Evolutionary conservation across 192 early-diverging fungal species (phyloP), one percentile per base, ranked within the genome.

Genomic region (Entomortierella beljakovae): DNA sequence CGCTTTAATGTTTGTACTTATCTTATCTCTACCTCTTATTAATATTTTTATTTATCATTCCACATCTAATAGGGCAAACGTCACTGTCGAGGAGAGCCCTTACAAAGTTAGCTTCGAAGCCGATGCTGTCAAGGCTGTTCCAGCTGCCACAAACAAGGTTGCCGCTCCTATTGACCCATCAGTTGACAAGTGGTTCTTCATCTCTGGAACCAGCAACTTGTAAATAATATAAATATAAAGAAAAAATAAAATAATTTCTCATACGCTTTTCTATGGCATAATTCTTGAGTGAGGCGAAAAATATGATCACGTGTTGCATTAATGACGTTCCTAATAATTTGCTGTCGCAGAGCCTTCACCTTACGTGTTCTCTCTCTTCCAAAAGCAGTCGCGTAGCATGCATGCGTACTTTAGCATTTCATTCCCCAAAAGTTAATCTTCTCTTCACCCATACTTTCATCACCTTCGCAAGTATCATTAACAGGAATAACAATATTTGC

Each of bases 171-270:
- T 96, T 81, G 93, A 95, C 67, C 84, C 92, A 32, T 94, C 94
- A 52, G 89, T 99, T 73, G 94, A 96, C 91, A 99, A 99, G 92
- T 99, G 97, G 97, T 99, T 97, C 91, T 99, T 94, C 88, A 93
- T 99, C 71, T 93, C 92, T 33, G 96, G 92, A 42, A 89, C 87
- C 33, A 87, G 89, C 48, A 90, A 83, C 77, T 70, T 83, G 69
- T 83, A 83, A 83, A 79, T 64, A 64, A 52, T 38, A 37, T 52
- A n/a, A 48, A 6, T 22, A 15, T 50, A 34, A 29, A 37, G 35
- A 62, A 56, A 34, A 48, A 22, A 55, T 25, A 23, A 28, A 57
- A 26, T 9, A 34, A n/a, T 26, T 20, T 26, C 25, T n/a, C 28
- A 32, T 20, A 61, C 31, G 2, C 28, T 48, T 35, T 22, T 15